A percentile compares a stretch with the other conserved stretches of the same genome.
phyloP scores from a whole-genome alignment of 2,329 filamentous ascomycete species.

The Colletotrichum endophyticum region DNA sequence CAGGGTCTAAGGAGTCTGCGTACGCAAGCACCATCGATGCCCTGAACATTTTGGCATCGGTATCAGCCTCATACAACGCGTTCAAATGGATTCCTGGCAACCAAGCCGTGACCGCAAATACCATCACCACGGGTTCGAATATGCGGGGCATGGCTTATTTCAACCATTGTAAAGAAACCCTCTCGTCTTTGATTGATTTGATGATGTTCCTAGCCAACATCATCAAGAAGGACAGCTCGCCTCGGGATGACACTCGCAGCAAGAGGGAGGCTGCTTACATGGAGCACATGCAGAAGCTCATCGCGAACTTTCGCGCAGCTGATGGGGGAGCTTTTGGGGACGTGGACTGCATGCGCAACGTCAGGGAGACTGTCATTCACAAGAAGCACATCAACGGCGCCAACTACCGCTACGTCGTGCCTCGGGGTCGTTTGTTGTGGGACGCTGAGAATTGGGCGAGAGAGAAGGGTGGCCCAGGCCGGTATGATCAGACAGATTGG shows the following conservation, averaged over 20 bases:
- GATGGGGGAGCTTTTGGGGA: not conserved
- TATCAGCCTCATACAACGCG: not conserved
- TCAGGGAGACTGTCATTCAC: not conserved
- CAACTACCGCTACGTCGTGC: not conserved
- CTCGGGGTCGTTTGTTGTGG: not conserved
- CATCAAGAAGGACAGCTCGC: not conserved
- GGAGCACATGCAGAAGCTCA: constrained; percentile 12
- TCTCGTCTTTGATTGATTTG: constrained; percentile 24
- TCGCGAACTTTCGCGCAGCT: not conserved
- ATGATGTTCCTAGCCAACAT: constrained; percentile 20
- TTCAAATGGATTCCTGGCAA: not conserved
- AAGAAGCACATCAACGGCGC: not conserved
- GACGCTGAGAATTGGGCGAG: not conserved
- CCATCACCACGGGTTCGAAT: not conserved
- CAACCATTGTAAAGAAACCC: not conserved
- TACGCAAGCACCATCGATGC: constrained; percentile 1
- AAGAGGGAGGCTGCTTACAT: constrained; percentile 6
- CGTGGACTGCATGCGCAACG: not conserved
- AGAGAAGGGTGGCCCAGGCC: not conserved
- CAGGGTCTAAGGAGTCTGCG: not conserved
- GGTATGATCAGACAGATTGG: not conserved
- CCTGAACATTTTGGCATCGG: not conserved
- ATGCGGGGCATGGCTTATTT: not conserved
- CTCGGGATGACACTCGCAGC: not conserved
- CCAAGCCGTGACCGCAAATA: not conserved